Evolutionary conservation across 2,329 filamentous ascomycete genomes (phyloP).

Genomic region (Emmonsia crescens): DNA sequence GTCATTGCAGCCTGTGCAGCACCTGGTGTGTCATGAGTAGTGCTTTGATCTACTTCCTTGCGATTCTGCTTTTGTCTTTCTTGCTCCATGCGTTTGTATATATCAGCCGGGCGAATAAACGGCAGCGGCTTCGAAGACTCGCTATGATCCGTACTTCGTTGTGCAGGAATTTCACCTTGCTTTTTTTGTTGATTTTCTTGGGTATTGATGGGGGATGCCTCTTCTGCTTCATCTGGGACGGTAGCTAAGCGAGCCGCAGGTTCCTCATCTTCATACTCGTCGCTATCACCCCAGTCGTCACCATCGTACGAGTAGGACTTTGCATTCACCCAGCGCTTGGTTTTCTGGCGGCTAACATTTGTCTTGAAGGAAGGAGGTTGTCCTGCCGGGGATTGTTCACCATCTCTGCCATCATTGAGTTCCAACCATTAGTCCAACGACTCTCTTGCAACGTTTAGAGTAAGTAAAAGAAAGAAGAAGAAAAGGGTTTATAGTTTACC

Average conservation of each 20-base stretch:
- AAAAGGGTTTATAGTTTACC: slow-evolving; percentile 5
- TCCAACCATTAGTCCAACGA: background rate
- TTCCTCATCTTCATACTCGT: slow-evolving; percentile 53
- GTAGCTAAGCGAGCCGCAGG: slow-evolving; percentile 39
- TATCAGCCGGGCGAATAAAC: slow-evolving; percentile 64
- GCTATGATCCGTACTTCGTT: slow-evolving; percentile 15
- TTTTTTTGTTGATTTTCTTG: slow-evolving; percentile 10
- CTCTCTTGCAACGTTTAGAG: background rate
- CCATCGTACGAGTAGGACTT: slow-evolving; percentile 80
- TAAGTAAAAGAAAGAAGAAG: background rate
- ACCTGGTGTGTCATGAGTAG: background rate
- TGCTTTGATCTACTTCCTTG: slow-evolving; percentile 38
- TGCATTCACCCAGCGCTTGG: slow-evolving; percentile 89
- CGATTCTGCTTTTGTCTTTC: slow-evolving; percentile 48
- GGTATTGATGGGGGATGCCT: background rate
- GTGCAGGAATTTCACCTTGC: slow-evolving; percentile 21
- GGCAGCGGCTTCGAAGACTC: slow-evolving; percentile 43
- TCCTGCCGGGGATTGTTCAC: slow-evolving; percentile 17
- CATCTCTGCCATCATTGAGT: slow-evolving; percentile 9
- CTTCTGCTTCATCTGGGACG: slow-evolving; percentile 16
- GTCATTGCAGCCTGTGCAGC: background rate
- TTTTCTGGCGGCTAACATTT: slow-evolving; percentile 81
- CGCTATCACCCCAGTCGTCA: slow-evolving; percentile 74
- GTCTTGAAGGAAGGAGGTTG: slow-evolving; percentile 58
- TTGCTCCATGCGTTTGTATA: slow-evolving; percentile 62